Base-by-base conservation (phyloP, 1,284 basidiomycete species). In the Leccinum huronense region DNA sequence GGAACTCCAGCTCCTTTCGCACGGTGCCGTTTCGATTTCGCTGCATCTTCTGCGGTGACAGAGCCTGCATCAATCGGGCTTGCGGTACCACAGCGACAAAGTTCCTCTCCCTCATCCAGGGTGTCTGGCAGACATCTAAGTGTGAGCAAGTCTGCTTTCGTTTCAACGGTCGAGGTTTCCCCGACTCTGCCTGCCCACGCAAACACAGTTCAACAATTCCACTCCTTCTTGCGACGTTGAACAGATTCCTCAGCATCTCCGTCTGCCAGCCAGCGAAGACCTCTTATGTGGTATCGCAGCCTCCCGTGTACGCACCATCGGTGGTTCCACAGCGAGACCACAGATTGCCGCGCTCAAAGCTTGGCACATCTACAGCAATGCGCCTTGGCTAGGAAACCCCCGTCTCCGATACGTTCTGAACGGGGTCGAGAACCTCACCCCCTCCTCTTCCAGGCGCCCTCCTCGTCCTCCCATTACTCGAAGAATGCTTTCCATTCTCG, bases 311-410 rank as follows among this genome's bases (percentile, higher is more conserved):
- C 19, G 40, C 1, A 14, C n/a, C 0, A 34, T 60, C 1, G 34
- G 51, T 0, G 10, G 57, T 6, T 14, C 27, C 13, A 54, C 13
- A n/a, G 27, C 8, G 11, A 13, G 19, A 10, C 23, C 48, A 16
- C 23, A 65, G 1, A 30, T 66, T 0, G 54, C 60, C 0, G 57
- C 55, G 0, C 11, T 67, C 3, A 57, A 58, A 9, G 66, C 61
- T 3, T 67, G 66, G 58, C 65, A 67, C n/a, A 59, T 63, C 1
- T 59, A 54, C 19, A 63, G 67, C 9, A 53, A 63, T 7, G 30
- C 19, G 3, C 55, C 34, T 0, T 61, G 61, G 42, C 16, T 54
- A 0, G 48, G 51, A 0, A 3, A 51, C 3, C 3, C 40, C 2
- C n/a, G 9, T 1, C 38, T 63, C 1, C 5, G 33, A 5, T 67